These are phyloP conservation scores for Chlorella sp. DNA, from an alignment of 139 green algal genomes.

Conservation along the genomic window DNA sequence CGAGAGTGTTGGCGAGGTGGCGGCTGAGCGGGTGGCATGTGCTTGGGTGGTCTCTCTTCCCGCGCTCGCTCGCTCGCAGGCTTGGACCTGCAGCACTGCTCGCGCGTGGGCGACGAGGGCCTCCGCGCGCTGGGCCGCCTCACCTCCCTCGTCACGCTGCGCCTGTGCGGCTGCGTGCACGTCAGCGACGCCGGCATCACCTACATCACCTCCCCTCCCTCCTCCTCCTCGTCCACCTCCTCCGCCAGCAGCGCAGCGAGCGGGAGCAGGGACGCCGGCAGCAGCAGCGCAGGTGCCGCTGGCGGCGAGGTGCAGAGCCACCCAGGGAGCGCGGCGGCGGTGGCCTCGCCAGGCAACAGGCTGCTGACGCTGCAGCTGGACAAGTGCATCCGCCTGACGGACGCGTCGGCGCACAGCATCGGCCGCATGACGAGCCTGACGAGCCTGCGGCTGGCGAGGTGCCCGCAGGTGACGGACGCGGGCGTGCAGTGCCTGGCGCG, in stretches of 20 bases:
- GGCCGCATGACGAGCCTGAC: conserved; percentile 34
- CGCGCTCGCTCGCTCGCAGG: conserved; percentile 15
- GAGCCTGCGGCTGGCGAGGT: conserved; percentile 35
- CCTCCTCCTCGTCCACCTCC: too few relatives aligned
- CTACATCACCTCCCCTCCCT: conserved; percentile 5
- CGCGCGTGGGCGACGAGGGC: conserved; percentile 19
- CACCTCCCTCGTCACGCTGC: conserved; percentile 23
- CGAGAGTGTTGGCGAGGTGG: too few relatives aligned
- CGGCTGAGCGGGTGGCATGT: too few relatives aligned
- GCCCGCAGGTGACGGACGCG: conserved; percentile 31
- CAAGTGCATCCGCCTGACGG: conserved; percentile 38
- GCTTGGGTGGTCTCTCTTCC: not conserved
- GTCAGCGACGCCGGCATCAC: conserved; percentile 30
- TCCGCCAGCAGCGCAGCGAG: too few relatives aligned
- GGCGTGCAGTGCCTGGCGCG: conserved; percentile 28
- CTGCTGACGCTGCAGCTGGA: conserved; percentile 50
- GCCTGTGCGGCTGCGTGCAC: conserved; percentile 31
- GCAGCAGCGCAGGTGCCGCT: too few relatives aligned
- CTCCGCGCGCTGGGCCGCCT: conserved; percentile 17
- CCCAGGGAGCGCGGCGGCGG: not conserved
- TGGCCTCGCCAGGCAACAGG: not conserved
- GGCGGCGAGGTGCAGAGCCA: too few relatives aligned
- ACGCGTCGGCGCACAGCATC: conserved; percentile 17
- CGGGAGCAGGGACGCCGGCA: too few relatives aligned
- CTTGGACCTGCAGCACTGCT: conserved; percentile 33